Base-by-base conservation (phyloP, 495 filamentous ascomycete genomes). In the Aspergillus biplanus region DNA sequence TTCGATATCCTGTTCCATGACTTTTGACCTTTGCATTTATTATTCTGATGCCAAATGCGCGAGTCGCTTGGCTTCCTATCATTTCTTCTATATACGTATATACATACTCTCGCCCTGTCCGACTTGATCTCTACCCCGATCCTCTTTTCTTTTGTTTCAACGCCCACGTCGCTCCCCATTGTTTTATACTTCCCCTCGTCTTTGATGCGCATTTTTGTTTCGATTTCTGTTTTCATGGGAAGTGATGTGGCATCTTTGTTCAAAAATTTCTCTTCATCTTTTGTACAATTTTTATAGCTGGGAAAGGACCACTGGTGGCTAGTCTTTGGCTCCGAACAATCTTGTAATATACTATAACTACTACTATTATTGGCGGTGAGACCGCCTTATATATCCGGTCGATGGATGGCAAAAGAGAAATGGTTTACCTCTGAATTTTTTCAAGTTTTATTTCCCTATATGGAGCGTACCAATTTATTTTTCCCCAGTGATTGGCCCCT, bases 281-380 rank as follows among this genome's bases (percentile, higher is more conserved):
- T 46, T 70, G 61, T 65, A 66, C 59, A 66, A 58, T 70, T 67
- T 72, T 48, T 33, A 16, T 39, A 50, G 47, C 47, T 27, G 47
- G 47, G 59, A 59, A 63, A 59, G 56, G 69, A 65, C 65, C 69
- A 69, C 62, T 56, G 67, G 69, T 67, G 69, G 67, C 56, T 61
- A 56, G 62, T 62, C 64, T 56, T 64, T 55, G 58, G 58, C 64
- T 65, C 58, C 65, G 61, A 71, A 66, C 61, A 61, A 59, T 66
- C 48, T 74, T 78, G 77, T 80, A 80, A 78, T 80, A 75, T 80
- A 80, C 33, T 52, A 63, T 61, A 78, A 78, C 33, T 52, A 65
- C 63, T 67, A 53, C 62, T 55, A 54, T 50, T 65, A 59, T 42
- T 44, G 62, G 65, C 52, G 67, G 67, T 53, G 31, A 47, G 53